Percentiles rank a stretch among this genome's conserved stretches.
Conservation (phyloP, 441 rosid species). For the Populus hybrid region DNA sequence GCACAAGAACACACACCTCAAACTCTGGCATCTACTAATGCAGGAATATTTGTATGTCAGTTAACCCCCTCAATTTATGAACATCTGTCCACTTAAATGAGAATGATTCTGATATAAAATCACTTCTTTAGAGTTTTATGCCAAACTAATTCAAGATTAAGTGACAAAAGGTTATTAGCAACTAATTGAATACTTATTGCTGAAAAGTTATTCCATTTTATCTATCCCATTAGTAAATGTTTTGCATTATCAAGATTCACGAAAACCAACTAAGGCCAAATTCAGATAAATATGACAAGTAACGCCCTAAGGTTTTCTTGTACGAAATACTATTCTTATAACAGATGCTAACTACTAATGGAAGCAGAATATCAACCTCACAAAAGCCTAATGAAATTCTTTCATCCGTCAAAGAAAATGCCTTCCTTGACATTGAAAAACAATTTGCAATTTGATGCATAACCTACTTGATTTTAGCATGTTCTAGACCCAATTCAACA, state of each 20-base stretch:
- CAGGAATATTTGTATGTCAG: background rate
- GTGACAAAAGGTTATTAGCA: background rate
- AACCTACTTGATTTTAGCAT: background rate
- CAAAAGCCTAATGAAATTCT: conserved; percentile 12
- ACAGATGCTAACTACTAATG: background rate
- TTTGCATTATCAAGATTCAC: background rate
- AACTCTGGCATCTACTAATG: background rate
- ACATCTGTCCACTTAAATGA: background rate
- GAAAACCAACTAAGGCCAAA: background rate
- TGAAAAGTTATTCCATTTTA: background rate
- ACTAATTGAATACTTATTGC: background rate
- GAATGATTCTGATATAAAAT: background rate
- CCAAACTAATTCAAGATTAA: background rate
- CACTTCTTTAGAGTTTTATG: background rate
- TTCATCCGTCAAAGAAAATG: background rate
- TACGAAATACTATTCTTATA: background rate
- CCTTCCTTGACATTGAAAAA: background rate
- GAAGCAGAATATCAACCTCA: conserved; percentile 8
- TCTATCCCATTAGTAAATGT: background rate
- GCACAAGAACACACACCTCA: background rate
- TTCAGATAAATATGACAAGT: background rate
- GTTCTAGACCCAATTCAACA: background rate
- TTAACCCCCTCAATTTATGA: background rate
- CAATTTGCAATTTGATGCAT: background rate
- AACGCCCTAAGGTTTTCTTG: background rate